These are phyloP conservation scores for Diaporthe vexans DNA, from an alignment of 2,329 filamentous ascomycete species.

Conservation along the genomic window DNA sequence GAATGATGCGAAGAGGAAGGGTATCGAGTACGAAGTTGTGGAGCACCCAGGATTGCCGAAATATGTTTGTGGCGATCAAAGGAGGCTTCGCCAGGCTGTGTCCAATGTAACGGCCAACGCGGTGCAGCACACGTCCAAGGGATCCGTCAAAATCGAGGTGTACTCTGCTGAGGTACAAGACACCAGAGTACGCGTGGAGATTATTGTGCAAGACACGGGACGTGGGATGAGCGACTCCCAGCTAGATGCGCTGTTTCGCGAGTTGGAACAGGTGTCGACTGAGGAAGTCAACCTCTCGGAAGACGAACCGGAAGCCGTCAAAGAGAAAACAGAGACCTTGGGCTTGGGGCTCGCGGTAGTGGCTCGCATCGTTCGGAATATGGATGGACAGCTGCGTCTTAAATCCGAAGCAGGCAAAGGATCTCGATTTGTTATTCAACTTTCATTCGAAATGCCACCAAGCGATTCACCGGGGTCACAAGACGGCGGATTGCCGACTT, in stretches of 20 bases:
- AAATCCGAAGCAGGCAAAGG: slow-evolving; percentile 88
- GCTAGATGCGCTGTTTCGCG: slow-evolving; percentile 69
- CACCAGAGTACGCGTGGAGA: slow-evolving; percentile 76
- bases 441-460: slow-evolving; percentile 78
- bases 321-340: slow-evolving; percentile 63
- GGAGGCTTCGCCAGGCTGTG: slow-evolving; percentile 84
- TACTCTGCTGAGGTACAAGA: slow-evolving; percentile 70
- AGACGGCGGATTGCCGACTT: background rate
- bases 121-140: slow-evolving; percentile 79
- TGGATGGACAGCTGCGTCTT: slow-evolving; percentile 88
- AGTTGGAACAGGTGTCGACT: slow-evolving; percentile 70
- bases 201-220: slow-evolving; percentile 83
- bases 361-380: slow-evolving; percentile 88
- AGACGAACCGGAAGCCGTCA: slow-evolving; percentile 48
- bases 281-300: slow-evolving; percentile 51
- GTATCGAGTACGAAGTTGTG: slow-evolving; percentile 77
- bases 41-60: slow-evolving; percentile 78
- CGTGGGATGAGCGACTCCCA: slow-evolving; percentile 70
- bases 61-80: slow-evolving; percentile 82
- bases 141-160: slow-evolving; percentile 78
- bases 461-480: slow-evolving; percentile 26
- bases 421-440: slow-evolving; percentile 83
- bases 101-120: slow-evolving; percentile 89
- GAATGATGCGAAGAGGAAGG: slow-evolving; percentile 82
- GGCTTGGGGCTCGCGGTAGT: slow-evolving; percentile 91